These are phyloP conservation scores for Pseudopyricularia cyperi DNA, from an alignment of 2,329 filamentous ascomycete genomes.

Conservation along the genomic window DNA sequence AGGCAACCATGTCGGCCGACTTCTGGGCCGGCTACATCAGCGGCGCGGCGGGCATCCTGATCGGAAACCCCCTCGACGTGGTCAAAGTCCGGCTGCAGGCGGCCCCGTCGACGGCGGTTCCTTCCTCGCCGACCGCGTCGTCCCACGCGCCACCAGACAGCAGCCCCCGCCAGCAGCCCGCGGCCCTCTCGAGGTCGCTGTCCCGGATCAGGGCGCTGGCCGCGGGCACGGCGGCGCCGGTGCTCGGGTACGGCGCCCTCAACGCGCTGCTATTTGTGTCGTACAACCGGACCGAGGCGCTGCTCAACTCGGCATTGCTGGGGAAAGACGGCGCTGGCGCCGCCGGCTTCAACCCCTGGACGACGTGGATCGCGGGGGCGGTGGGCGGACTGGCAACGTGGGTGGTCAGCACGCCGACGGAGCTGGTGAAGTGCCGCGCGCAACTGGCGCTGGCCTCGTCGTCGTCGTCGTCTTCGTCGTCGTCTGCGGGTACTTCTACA, in stretches of 20 bases:
- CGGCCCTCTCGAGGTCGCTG: not conserved
- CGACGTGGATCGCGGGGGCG: conserved; percentile 69
- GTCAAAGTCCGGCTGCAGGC: conserved; percentile 75
- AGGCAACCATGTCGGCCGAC: conserved; percentile 58
- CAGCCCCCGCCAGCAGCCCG: conserved; percentile 8
- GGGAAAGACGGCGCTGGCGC: not conserved
- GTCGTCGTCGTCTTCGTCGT: conserved; percentile 5
- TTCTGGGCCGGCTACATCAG: conserved; percentile 91
- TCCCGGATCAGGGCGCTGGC: conserved; percentile 20
- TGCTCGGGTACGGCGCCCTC: conserved; percentile 79
- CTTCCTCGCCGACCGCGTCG: conserved; percentile 6
- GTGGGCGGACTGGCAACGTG: conserved; percentile 75
- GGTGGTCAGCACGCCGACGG: conserved; percentile 75
- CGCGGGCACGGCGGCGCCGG: conserved; percentile 67
- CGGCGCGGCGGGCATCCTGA: conserved; percentile 72
- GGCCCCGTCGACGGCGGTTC: conserved; percentile 17
- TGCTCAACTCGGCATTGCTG: conserved; percentile 30
- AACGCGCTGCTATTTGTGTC: conserved; percentile 83
- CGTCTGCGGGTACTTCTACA: conserved; percentile 8
- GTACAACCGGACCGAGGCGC: conserved; percentile 70
- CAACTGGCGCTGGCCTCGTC: conserved; percentile 37
- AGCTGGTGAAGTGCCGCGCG: conserved; percentile 79
- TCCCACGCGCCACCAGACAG: conserved; percentile 10
- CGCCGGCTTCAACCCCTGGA: conserved; percentile 39
- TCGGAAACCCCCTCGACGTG: conserved; percentile 65